These are phyloP conservation scores for Picea sitchensis DNA, from an alignment of 75 land plant species.

Conservation along the genomic window DNA sequence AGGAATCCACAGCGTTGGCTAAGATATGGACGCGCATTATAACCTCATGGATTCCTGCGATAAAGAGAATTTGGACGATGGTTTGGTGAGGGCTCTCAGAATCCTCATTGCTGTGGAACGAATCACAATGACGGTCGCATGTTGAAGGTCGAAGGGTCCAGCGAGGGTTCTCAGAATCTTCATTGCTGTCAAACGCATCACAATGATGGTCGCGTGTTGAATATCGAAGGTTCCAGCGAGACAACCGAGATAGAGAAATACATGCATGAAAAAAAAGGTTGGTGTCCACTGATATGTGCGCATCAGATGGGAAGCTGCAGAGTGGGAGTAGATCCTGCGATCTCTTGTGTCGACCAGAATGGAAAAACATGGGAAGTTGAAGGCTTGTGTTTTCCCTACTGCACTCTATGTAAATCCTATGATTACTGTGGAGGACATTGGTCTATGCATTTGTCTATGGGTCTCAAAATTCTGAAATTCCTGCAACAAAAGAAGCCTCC, in stretches of 20 bases:
- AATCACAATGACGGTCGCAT: conserved; percentile 45
- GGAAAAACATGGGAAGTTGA: conserved; percentile 90
- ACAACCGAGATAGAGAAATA: conserved; percentile 36
- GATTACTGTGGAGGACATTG: conserved; percentile 74
- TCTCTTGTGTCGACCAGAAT: conserved; percentile 72
- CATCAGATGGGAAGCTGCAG: conserved; percentile 94
- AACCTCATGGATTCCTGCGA: conserved; percentile 16
- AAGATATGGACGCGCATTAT: conserved; percentile 19
- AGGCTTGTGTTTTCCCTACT: conserved; percentile 64
- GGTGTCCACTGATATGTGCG: conserved; percentile 47
- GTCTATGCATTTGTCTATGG: conserved; percentile 58
- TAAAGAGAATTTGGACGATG: conserved; percentile 32
- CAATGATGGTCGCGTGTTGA: no score
- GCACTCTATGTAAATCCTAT: conserved; percentile 90
- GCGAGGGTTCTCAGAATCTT: conserved; percentile 18
- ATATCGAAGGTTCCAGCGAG: not conserved
- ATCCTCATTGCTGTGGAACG: conserved; percentile 72
- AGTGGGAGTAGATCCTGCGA: conserved; percentile 63
- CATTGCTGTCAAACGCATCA: no score
- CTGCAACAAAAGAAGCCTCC: not conserved
- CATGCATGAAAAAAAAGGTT: conserved; percentile 25
- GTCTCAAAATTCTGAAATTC: conserved; percentile 16
- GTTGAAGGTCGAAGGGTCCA: conserved; percentile 37
- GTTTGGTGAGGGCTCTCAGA: conserved; percentile 50
- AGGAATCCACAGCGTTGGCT: conserved; percentile 48